Evolutionary conservation across 2,329 filamentous ascomycete genomes (phyloP), one percentile per base, ranked within the genome.

Genomic region (Alternaria gaisen): DNA sequence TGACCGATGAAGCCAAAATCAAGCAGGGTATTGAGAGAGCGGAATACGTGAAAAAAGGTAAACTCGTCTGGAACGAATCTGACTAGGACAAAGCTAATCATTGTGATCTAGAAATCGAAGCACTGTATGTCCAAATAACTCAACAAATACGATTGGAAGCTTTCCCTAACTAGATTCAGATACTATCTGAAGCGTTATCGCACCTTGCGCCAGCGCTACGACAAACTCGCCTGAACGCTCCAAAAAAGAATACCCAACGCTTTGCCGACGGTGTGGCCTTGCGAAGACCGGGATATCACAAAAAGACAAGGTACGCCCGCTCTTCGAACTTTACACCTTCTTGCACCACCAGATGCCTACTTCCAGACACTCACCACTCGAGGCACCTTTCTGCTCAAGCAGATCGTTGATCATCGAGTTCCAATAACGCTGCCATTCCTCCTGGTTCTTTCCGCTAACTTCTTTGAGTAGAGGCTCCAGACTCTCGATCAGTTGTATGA

Each of bases 111-210:
- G 94, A 97, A 78, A 92, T 98, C 62, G 94, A 97, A 81, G 90
- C 93, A 18, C 77, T 98, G 92, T 97, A 85, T 87, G 92, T 86
- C 47, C 43, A 43, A 53, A 26, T 14, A 40, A 28, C 48, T 65
- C 59, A 16, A 41, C 44, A 51, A n/a, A 5, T 16, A 28, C 18
- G 12, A 36, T 30, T 10, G 11, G 12, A 53, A 64, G 52, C 9
- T 47, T 20, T 58, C 16, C 22, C 47, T 53, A 56, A 59, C 48
- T 44, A 46, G 16, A 50, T 64, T 70, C 77, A 96, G 92, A 77
- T 96, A 97, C 80, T 97, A 95, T 82, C 84, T 97, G 72, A 97
- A 96, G 83, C 87, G 91, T 77, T 97, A 97, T 82, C 90, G 94
- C 70, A 88, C 92, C 26, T 81, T 97, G 72, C 89, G 90, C 73